phyloP scores from a whole-genome alignment of 768 basidiomycete genomes.

The Antrodiella citrinella region DNA sequence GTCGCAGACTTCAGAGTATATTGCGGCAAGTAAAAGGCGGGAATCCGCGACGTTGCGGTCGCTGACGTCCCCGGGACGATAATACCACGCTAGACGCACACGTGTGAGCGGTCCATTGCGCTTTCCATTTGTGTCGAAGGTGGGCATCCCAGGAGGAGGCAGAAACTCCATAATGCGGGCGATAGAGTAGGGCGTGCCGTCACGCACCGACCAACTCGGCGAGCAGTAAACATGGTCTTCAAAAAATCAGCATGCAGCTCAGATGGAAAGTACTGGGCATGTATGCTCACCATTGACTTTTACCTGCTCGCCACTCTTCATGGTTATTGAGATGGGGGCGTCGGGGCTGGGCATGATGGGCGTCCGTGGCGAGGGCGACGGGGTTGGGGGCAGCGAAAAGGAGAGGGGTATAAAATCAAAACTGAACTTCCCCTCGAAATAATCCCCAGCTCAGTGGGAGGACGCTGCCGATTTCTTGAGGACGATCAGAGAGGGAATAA shows the following conservation, averaged over 20 bases:
- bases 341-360: constrained; percentile 16
- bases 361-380: constrained; percentile 4
- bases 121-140: constrained; percentile 50
- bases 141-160: constrained; percentile 55
- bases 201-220: constrained; percentile 83
- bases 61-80: constrained; percentile 92
- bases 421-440: neutral
- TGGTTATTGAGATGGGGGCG: constrained; percentile 41
- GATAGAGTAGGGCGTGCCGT: constrained; percentile 92
- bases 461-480: neutral
- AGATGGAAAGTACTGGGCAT: constrained; percentile 12
- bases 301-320: constrained; percentile 79
- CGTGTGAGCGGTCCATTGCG: constrained; percentile 68
- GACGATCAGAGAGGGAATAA: neutral
- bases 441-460: neutral
- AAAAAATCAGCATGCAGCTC: constrained; percentile 28
- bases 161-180: constrained; percentile 97
- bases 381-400: neutral
- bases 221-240: constrained; percentile 97
- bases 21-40: constrained; percentile 87
- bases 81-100: constrained; percentile 92
- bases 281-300: constrained; percentile 72
- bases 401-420: constrained; percentile 1
- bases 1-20: constrained; percentile 95
- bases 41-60: constrained; percentile 88